Conservation (phyloP, 2,329 filamentous ascomycete species). For the Exophiala spinifera region DNA sequence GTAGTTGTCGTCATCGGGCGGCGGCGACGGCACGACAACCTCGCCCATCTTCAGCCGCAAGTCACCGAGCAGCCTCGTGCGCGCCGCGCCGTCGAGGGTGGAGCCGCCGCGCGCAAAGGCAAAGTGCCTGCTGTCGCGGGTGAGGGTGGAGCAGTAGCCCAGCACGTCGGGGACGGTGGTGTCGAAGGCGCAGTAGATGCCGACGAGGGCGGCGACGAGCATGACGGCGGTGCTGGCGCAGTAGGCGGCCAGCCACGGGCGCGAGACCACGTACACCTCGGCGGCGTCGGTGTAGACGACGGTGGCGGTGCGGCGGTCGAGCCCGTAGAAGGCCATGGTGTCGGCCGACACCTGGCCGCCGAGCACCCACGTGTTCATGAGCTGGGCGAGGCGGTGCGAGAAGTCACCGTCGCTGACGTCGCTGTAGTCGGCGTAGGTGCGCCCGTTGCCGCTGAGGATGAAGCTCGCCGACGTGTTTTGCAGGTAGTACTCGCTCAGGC, state of each 20-base stretch:
- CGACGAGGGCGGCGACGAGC: conserved; percentile 16
- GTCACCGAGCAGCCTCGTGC: conserved; percentile 8
- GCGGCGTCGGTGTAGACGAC: conserved; percentile 6
- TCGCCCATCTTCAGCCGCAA: conserved; percentile 16
- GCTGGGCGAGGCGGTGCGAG: conserved; percentile 22
- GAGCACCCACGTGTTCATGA: conserved; percentile 23
- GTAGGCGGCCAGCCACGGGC: conserved; percentile 14
- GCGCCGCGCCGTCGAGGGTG: conserved; percentile 6
- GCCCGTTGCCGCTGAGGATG: conserved; percentile 20
- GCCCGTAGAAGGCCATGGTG: conserved; percentile 4
- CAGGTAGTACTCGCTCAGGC: conserved; percentile 20
- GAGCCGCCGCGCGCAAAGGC: conserved; percentile 12
- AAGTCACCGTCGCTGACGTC: conserved; percentile 21
- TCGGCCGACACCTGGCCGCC: conserved; percentile 15
- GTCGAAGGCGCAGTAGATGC: conserved; percentile 18
- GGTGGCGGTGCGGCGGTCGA: conserved; percentile 5
- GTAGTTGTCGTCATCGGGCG: no score
- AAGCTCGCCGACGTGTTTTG: conserved; percentile 18
- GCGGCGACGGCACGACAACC: conserved; percentile 1
- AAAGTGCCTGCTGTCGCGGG: conserved; percentile 16
- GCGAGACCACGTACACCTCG: conserved; percentile 15
- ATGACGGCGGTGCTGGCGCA: conserved; percentile 20
- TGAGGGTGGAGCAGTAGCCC: conserved; percentile 20
- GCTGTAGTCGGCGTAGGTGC: conserved; percentile 17
- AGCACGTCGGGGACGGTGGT: conserved; percentile 21